Conservation (phyloP, 768 basidiomycete species). For the Boletus reticuloceps region DNA sequence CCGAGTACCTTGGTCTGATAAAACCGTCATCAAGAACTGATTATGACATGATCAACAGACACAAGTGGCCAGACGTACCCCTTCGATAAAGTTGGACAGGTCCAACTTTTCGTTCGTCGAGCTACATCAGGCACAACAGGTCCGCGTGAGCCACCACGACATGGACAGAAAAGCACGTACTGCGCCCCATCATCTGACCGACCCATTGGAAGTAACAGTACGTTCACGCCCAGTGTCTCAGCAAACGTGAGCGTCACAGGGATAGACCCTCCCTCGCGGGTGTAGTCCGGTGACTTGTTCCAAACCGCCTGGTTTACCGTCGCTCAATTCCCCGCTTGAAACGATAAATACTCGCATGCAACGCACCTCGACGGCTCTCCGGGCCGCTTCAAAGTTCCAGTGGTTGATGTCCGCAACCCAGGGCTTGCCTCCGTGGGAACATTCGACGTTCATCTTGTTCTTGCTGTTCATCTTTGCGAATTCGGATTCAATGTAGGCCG, state of each 20-base stretch:
- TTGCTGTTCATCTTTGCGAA: conserved; percentile 85
- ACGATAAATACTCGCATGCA: background rate
- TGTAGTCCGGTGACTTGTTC: conserved; percentile 73
- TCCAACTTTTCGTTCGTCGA: conserved; percentile 97
- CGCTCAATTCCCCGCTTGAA: background rate
- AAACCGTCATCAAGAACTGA: background rate
- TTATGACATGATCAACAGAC: background rate
- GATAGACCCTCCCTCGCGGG: conserved; percentile 92
- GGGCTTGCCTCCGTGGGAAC: conserved; percentile 79
- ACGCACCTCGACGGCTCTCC: conserved; percentile 72
- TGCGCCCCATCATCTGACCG: conserved; percentile 94
- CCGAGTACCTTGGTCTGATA: conserved; percentile 33
- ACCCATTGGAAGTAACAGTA: conserved; percentile 89
- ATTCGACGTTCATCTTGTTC: conserved; percentile 73
- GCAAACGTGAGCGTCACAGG: conserved; percentile 94
- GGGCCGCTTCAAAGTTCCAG: conserved; percentile 92
- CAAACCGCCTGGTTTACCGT: conserved; percentile 44
- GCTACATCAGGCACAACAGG: conserved; percentile 35
- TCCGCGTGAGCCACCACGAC: background rate
- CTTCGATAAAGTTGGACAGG: conserved; percentile 82
- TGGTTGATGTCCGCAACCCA: conserved; percentile 86
- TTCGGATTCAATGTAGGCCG: conserved; percentile 66
- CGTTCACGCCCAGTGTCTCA: conserved; percentile 82
- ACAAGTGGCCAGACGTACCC: conserved; percentile 44
- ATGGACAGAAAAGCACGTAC: conserved; percentile 41